A percentile compares a stretch with the other conserved stretches of the same genome.
Evolutionary conservation across 176 grass and related monocot genomes (phyloP).

Genomic region (Pontederia crassipes): DNA sequence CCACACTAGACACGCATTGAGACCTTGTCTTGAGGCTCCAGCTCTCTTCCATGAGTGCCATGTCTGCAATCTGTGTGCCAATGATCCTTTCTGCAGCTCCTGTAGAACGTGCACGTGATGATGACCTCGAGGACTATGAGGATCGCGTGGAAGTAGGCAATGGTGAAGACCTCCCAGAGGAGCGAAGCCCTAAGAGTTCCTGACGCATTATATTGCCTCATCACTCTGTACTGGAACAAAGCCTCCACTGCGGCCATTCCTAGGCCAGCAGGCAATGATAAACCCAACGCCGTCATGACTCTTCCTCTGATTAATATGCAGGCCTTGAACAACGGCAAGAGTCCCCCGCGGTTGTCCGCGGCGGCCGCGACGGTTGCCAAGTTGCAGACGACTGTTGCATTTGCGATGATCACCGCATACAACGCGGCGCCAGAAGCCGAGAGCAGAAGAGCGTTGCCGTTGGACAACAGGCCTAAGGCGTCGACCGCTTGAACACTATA

Average conservation of each 20-base stretch:
- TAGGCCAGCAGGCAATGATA: constrained; percentile 56
- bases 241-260: constrained; percentile 44
- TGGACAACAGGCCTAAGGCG: constrained; percentile 33
- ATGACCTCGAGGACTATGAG: constrained; percentile 76
- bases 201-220: constrained; percentile 23
- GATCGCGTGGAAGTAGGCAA: constrained; percentile 58
- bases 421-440: constrained; percentile 40
- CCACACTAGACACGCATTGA: no score
- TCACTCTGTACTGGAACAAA: constrained; percentile 64
- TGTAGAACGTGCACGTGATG: constrained; percentile 54
- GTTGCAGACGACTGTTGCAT: constrained; percentile 63
- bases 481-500: constrained; percentile 55
- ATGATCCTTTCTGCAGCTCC: constrained; percentile 28
- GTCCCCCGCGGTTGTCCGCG: constrained; percentile 40
- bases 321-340: constrained; percentile 50
- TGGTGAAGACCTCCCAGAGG: constrained; percentile 69
- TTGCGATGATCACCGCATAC: constrained; percentile 52
- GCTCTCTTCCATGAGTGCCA: no score
- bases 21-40: no score
- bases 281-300: constrained; percentile 43
- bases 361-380: constrained; percentile 49
- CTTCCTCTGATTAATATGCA: constrained; percentile 41
- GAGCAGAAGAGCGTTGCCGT: constrained; percentile 18
- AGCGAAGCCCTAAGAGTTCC: constrained; percentile 25
- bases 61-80: neutral